These are phyloP conservation scores for Cucurbita maxima DNA, from an alignment of 306 rosid species.

Conservation along the genomic window DNA sequence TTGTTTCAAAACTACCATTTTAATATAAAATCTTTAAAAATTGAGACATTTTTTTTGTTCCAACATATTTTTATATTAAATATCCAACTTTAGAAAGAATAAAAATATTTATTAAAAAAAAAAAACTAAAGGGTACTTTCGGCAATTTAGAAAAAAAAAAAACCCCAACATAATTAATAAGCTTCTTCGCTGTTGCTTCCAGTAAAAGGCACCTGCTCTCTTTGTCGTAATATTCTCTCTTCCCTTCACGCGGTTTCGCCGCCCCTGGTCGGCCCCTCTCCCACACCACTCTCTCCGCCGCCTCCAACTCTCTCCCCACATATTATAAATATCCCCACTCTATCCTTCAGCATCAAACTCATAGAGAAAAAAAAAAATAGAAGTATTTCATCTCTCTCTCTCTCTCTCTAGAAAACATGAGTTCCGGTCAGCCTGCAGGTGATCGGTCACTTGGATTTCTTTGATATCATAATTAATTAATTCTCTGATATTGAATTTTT, in stretches of 20 bases:
- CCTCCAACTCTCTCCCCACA: background rate
- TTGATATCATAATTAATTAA: too few relatives aligned
- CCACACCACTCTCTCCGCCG: background rate
- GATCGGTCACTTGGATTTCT: too few relatives aligned
- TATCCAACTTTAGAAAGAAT: too few relatives aligned
- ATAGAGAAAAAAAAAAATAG: background rate
- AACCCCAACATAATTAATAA: background rate
- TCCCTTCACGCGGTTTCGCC: background rate
- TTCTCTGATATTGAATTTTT: too few relatives aligned
- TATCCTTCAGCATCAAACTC: background rate
- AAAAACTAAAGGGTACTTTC: background rate
- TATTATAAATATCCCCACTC: background rate
- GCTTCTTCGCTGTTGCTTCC: background rate
- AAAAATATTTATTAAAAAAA: too few relatives aligned
- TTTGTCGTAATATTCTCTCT: background rate
- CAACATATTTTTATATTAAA: too few relatives aligned
- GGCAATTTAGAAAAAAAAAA: background rate
- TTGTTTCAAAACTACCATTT: too few relatives aligned
- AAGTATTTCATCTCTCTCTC: background rate
- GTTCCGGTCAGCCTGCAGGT: conserved; percentile 5
- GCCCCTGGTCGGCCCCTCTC: background rate
- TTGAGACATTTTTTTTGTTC: too few relatives aligned
- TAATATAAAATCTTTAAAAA: too few relatives aligned
- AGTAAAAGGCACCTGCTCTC: background rate
- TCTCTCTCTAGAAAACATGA: background rate